phyloP scores from a whole-genome alignment of 192 early-diverging fungal species.

The Spinellus fusiger region DNA sequence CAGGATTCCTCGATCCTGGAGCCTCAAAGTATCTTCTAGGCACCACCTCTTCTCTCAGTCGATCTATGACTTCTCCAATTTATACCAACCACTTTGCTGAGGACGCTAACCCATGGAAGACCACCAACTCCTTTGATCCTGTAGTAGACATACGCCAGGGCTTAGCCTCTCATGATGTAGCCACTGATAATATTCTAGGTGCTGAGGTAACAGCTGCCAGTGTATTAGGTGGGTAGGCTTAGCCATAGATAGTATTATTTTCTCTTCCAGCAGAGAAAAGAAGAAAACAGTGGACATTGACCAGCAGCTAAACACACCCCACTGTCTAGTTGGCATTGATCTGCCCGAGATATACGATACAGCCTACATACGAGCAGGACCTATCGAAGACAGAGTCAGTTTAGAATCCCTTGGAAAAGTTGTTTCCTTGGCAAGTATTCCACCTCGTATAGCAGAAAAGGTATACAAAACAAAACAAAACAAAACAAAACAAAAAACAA shows the following conservation, averaged over 20 bases:
- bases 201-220: neutral
- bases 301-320: neutral
- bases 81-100: conserved; percentile 10
- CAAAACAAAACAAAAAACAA: neutral
- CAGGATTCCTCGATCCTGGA: neutral
- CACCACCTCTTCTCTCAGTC: neutral
- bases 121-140: conserved; percentile 1
- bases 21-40: neutral
- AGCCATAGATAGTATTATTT: no score
- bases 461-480: neutral
- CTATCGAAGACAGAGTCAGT: conserved; percentile 38
- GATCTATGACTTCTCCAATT: conserved; percentile 5
- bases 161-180: neutral
- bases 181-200: neutral
- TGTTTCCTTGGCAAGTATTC: conserved; percentile 18
- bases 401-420: conserved; percentile 39
- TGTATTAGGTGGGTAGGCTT: conserved; percentile 17
- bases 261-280: no score
- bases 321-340: conserved; percentile 31
- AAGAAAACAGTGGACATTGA: no score
- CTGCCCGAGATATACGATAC: conserved; percentile 46
- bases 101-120: conserved; percentile 20
- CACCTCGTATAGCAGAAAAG: conserved; percentile 9
- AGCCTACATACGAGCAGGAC: conserved; percentile 41
- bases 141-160: neutral